A percentile compares a stretch with the other conserved stretches of the same genome.
Conservation (phyloP, 2,329 filamentous ascomycete genomes). For the Hypoxylon sp. region DNA sequence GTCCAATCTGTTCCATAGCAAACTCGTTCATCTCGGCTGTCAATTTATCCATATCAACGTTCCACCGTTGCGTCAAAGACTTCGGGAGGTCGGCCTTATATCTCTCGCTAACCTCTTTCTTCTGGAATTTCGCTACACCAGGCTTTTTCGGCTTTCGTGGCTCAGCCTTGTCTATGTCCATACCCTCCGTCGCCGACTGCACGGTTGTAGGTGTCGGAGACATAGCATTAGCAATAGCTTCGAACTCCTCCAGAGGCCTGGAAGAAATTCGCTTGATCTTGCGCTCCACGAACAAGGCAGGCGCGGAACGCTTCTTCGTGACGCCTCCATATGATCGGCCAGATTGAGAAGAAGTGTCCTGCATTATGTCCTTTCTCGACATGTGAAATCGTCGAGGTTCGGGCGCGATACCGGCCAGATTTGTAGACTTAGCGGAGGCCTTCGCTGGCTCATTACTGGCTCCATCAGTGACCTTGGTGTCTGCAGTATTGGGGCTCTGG, state of each 20-base stretch:
- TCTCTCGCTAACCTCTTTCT: constrained; percentile 38
- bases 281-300: constrained; percentile 71
- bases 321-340: constrained; percentile 52
- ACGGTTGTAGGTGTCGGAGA: constrained; percentile 16
- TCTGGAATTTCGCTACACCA: constrained; percentile 51
- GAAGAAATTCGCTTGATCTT: constrained; percentile 56
- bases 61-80: constrained; percentile 56
- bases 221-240: constrained; percentile 38
- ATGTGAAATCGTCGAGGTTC: constrained; percentile 71
- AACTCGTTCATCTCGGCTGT: constrained; percentile 60
- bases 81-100: constrained; percentile 51
- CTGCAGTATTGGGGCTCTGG: constrained; percentile 44
- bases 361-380: constrained; percentile 63
- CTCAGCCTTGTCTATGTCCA: constrained; percentile 48
- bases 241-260: constrained; percentile 46
- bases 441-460: constrained; percentile 15
- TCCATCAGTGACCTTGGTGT: constrained; percentile 24
- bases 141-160: constrained; percentile 56
- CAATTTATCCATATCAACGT: constrained; percentile 56
- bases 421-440: constrained; percentile 7
- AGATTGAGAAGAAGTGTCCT: constrained; percentile 48
- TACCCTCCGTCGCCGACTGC: constrained; percentile 33
- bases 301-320: constrained; percentile 61
- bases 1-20: constrained; percentile 71
- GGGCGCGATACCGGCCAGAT: constrained; percentile 36